Conservation (phyloP, 2,329 filamentous ascomycete species). For the Sarocladium kiliense region DNA sequence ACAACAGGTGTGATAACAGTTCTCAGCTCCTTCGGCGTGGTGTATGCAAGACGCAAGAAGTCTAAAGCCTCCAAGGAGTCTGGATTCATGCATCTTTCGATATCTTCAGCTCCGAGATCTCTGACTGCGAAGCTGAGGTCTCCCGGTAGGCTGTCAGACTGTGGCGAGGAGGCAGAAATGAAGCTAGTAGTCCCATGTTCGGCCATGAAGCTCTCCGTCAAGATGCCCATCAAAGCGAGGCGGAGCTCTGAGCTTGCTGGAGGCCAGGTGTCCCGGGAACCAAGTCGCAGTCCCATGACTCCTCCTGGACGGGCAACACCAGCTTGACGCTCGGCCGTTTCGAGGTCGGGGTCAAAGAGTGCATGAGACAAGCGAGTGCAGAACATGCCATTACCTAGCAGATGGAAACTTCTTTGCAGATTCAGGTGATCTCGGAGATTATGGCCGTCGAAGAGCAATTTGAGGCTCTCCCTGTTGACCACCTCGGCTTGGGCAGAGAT, state of each 20-base stretch:
- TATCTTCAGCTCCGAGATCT: constrained; percentile 71
- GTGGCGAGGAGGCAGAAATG: constrained; percentile 21
- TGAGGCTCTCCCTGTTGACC: constrained; percentile 71
- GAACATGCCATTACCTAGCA: constrained; percentile 82
- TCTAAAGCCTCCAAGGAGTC: constrained; percentile 84
- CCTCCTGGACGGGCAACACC: constrained; percentile 65
- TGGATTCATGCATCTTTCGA: constrained; percentile 77
- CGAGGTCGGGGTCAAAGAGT: constrained; percentile 78
- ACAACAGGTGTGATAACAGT: constrained; percentile 66
- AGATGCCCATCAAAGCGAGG: constrained; percentile 78
- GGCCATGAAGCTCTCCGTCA: constrained; percentile 65
- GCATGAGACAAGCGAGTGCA: constrained; percentile 73
- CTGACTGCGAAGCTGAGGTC: constrained; percentile 80
- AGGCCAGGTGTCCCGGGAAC: constrained; percentile 81
- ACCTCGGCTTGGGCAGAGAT: constrained; percentile 69
- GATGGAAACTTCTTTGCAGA: constrained; percentile 73
- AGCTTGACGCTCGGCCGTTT: constrained; percentile 67
- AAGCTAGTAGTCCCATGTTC: constrained; percentile 16
- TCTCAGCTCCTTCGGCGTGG: constrained; percentile 64
- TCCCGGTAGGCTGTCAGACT: constrained; percentile 50
- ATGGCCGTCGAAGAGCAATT: constrained; percentile 70
- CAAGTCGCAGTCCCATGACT: constrained; percentile 76
- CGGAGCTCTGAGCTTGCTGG: constrained; percentile 92
- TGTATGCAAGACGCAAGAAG: constrained; percentile 84
- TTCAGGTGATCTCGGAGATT: constrained; percentile 66